Conservation (phyloP, 106 monocot species). For the Xerophyta viscosa region DNA sequence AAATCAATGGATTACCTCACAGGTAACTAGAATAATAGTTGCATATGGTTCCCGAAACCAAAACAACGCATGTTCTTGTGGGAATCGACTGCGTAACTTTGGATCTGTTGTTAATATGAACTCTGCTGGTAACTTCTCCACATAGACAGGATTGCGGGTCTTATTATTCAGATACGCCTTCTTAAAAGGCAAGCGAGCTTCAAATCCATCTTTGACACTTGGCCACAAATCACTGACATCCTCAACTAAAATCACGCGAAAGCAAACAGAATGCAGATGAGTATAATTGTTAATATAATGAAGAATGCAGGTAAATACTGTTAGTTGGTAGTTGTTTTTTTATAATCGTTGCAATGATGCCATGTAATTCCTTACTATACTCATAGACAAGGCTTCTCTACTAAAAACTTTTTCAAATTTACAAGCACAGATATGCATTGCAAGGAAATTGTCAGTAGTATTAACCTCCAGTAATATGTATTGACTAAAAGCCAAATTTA, state of each 20-base stretch:
- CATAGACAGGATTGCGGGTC: conserved; percentile 67
- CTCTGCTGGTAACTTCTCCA: conserved; percentile 72
- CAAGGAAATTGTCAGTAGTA: no score
- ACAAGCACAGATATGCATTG: no score
- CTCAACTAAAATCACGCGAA: conserved; percentile 44
- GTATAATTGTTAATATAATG: no score
- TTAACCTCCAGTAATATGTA: no score
- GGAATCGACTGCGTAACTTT: conserved; percentile 88
- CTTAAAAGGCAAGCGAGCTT: conserved; percentile 58
- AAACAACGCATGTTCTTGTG: conserved; percentile 94
- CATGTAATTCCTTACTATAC: no score
- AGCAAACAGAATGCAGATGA: neutral
- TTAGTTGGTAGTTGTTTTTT: no score
- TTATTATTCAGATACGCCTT: conserved; percentile 85
- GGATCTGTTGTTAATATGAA: conserved; percentile 93
- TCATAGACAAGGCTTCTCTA: no score
- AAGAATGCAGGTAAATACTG: no score
- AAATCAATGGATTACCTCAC: conserved; percentile 92
- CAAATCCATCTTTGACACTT: conserved; percentile 76
- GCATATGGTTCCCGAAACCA: conserved; percentile 99
- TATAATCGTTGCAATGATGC: no score
- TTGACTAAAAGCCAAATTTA: no score
- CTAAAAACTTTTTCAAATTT: no score
- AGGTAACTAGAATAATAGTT: conserved; percentile 87
- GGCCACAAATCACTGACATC: conserved; percentile 99